Evolutionary conservation across 139 green algal species (phyloP).

Genomic region (Penium margaritaceum): DNA sequence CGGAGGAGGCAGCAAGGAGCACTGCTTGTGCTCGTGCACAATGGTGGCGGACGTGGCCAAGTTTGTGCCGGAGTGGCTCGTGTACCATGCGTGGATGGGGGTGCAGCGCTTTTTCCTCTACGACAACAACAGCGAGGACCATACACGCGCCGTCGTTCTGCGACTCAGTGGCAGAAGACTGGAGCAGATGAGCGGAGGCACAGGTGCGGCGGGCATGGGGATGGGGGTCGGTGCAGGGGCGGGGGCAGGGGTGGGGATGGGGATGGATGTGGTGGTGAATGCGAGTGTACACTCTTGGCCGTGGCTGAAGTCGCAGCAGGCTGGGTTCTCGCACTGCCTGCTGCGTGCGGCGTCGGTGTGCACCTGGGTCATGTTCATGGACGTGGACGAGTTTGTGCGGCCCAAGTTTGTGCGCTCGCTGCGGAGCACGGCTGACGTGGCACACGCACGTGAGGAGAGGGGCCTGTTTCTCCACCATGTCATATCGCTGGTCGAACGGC

Average conservation of each 20-base stretch:
- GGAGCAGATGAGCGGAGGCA: too few relatives aligned
- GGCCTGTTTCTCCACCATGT: too few relatives aligned
- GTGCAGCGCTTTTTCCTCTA: constrained; percentile 26
- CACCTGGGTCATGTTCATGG: constrained; percentile 14
- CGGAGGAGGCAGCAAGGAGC: not conserved
- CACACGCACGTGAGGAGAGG: too few relatives aligned
- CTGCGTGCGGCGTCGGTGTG: not conserved
- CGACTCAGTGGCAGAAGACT: too few relatives aligned
- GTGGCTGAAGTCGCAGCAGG: constrained; percentile 18
- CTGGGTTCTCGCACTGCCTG: constrained; percentile 7
- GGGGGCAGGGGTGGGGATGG: too few relatives aligned
- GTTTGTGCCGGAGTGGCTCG: constrained; percentile 31
- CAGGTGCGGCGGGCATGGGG: too few relatives aligned
- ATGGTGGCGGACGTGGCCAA: constrained; percentile 24
- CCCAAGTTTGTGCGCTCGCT: too few relatives aligned
- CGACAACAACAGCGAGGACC: constrained; percentile 38
- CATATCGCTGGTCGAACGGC: too few relatives aligned
- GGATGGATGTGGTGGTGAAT: too few relatives aligned
- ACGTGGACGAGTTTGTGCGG: constrained; percentile 21
- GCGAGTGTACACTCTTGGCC: too few relatives aligned
- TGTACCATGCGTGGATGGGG: constrained; percentile 27
- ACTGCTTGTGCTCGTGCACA: constrained; percentile 25
- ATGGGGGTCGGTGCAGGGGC: too few relatives aligned
- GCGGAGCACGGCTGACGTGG: too few relatives aligned
- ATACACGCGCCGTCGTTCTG: not conserved